These are phyloP conservation scores for Fraxinus sp. DNA, from an alignment of 305 asterid species.

Conservation along the genomic window DNA sequence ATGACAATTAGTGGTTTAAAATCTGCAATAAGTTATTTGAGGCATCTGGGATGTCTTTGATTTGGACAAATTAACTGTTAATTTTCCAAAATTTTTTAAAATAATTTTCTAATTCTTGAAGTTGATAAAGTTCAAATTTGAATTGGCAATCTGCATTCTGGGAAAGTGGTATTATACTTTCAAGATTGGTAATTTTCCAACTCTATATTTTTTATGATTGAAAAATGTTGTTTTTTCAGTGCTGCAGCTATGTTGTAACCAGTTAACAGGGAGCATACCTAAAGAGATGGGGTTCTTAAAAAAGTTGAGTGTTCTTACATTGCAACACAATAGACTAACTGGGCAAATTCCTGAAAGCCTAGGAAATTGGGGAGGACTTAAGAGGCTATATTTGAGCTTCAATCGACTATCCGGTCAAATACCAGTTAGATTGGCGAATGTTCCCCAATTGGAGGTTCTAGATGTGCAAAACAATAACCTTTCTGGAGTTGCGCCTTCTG, in stretches of 20 bases:
- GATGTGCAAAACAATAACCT: slow-evolving; percentile 72
- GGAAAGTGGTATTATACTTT: not conserved
- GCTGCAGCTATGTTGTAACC: slow-evolving; percentile 68
- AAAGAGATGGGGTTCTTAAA: slow-evolving; percentile 49
- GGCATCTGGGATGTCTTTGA: not conserved
- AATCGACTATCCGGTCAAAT: slow-evolving; percentile 80
- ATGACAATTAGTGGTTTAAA: no score
- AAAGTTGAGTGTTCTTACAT: slow-evolving; percentile 51
- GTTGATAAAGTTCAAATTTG: not conserved
- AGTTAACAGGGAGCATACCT: slow-evolving; percentile 72
- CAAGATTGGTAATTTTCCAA: not conserved
- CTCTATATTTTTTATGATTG: not conserved
- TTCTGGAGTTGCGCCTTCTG: slow-evolving; percentile 71
- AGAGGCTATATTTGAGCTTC: slow-evolving; percentile 51
- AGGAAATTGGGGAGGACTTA: slow-evolving; percentile 48
- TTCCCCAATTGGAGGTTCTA: slow-evolving; percentile 54
- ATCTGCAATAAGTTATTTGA: not conserved
- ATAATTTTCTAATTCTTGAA: not conserved
- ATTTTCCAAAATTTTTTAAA: not conserved
- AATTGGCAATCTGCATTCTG: not conserved
- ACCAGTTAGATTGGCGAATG: slow-evolving; percentile 45
- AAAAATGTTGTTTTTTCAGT: slow-evolving; percentile 40
- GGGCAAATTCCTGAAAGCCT: slow-evolving; percentile 64
- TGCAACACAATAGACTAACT: slow-evolving; percentile 49
- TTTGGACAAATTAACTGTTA: not conserved